Evolutionary conservation across 2,329 filamentous ascomycete species (phyloP), one percentile per base, ranked within the genome.

Genomic region (Didymella glomerata): DNA sequence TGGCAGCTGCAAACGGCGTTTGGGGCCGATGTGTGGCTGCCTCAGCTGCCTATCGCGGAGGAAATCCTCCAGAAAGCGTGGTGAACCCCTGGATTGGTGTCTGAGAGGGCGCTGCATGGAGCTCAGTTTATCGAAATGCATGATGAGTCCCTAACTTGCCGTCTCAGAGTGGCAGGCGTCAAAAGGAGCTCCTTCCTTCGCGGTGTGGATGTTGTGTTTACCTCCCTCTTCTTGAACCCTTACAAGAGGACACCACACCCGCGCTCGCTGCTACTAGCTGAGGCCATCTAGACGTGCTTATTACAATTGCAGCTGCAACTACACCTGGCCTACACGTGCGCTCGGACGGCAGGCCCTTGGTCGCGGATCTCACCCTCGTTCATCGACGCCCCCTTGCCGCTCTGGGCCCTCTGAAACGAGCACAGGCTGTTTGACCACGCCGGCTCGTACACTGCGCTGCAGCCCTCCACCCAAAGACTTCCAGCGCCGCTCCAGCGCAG

Each of bases 381-480:
- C 61, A 48, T 58, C 56, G 56, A 56, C 54, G 54, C 62, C 62
- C 67, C 67, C 67, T 68, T 68, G 62, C 64, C 66, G 61, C 63
- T 66, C 68, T 66, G 48, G 60, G 65, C 50, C 41, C 61, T 40
- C 61, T 62, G 68, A 68, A 71, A 71, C 57, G 54, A 60, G 45
- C 68, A 70, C 67, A 66, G 62, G 59, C 46, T 48, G 42, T 47
- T 49, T 41, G 63, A 53, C 51, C 42, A 53, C 56, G 46, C 48
- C 48, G 48, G 45, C 46, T 38, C 55, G 24, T 49, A 44, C 56
- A 41, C 36, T 48, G 42, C 42, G 47, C 30, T 54, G 42, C 60
- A 57, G 54, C 56, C 46, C 56, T 51, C 48, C 36, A 52, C 34
- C 51, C 48, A 34, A 42, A 34, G 25, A 18, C 51, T 36, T n/a